Evolutionary conservation across 768 basidiomycete genomes (phyloP).

Genomic region (Psilocybe subaeruginosa): DNA sequence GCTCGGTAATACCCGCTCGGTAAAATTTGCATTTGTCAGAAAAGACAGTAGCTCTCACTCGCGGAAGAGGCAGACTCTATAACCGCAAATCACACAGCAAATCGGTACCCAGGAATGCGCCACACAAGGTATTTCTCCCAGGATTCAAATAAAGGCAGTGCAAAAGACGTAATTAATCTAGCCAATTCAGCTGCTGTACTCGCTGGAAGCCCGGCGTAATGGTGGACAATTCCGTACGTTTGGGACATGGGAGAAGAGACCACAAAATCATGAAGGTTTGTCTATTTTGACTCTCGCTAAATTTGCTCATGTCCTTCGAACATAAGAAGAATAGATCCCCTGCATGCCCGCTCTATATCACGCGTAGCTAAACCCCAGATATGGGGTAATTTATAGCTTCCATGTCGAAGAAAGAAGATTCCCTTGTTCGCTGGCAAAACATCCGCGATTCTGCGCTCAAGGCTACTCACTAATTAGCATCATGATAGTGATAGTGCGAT

Average conservation of each 20-base stretch:
- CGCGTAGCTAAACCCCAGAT: slow-evolving; percentile 9
- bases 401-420: slow-evolving; percentile 6
- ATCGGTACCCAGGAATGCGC: slow-evolving; percentile 1
- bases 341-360: not conserved
- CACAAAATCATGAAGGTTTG: slow-evolving; percentile 7
- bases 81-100: not conserved
- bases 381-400: slow-evolving; percentile 2
- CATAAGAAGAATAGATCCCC: slow-evolving; percentile 6
- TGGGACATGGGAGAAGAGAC: not conserved
- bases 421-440: slow-evolving; percentile 18
- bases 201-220: slow-evolving; percentile 17
- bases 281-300: slow-evolving; percentile 18
- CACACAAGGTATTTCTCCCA: slow-evolving; percentile 2
- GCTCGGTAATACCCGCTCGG: slow-evolving; percentile 5
- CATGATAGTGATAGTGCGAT: not conserved
- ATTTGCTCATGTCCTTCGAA: slow-evolving; percentile 6
- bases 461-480: not conserved
- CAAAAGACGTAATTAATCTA: not conserved
- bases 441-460: slow-evolving; percentile 9
- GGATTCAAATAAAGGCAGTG: not conserved
- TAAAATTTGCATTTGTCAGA: not conserved
- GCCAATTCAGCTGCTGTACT: not conserved
- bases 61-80: not conserved
- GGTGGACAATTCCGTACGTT: slow-evolving; percentile 13
- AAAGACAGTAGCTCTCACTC: not conserved